Base-by-base conservation (phyloP, 163 green algal genomes). In the Scenedesmus sp. region DNA sequence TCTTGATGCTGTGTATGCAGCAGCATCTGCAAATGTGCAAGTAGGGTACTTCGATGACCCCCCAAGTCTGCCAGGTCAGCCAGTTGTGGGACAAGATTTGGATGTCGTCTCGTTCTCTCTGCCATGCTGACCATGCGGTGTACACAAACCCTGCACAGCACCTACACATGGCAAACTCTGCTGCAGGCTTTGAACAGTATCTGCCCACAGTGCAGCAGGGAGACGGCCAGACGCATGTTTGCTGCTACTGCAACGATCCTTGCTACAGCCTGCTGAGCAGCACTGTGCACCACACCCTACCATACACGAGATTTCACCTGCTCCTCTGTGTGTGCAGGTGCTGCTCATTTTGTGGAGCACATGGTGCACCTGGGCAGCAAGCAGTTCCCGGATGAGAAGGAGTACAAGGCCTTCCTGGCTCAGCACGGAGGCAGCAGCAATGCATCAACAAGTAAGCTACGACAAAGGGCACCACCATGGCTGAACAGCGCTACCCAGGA, bases 291-390 rank as follows among this genome's bases (percentile, higher is more conserved):
- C 16, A 54, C 5, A 2, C 23, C 34, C 62, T 34, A 60, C 34
- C 34, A n/a, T 62, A 57, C 23, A 59, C 8, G 13, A 26, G 20
- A 3, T 13, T 34, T 20, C 83, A 86, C 52, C 82, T 56, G n/a
- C 6, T 95, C 0, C 70, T 64, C 59, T 64, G 12, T 76, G 52
- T 79, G 70, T 5, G 90, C 92, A 26, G 95, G 95, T 54, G 92
- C 95, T 46, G 95, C 95, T 1, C 95, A 97, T 86, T 96, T 94
- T 81, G 90, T 97, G 59, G 95, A 97, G 92, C 95, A 97, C 82
- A 91, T 94, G 13, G 94, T 97, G 77, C 95, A 97, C 89, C 92
- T 97, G 81, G 95, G 95, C 73, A 95, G 83, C 34, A 20, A 56
- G 0, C 67, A 62, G 3, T 97, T 95, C 79, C 95, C 95, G 4